A percentile compares a stretch with the other conserved stretches of the same genome.
Evolutionary conservation across 2,329 filamentous ascomycete species (phyloP).

Genomic region (Calonectria hongkongensis): DNA sequence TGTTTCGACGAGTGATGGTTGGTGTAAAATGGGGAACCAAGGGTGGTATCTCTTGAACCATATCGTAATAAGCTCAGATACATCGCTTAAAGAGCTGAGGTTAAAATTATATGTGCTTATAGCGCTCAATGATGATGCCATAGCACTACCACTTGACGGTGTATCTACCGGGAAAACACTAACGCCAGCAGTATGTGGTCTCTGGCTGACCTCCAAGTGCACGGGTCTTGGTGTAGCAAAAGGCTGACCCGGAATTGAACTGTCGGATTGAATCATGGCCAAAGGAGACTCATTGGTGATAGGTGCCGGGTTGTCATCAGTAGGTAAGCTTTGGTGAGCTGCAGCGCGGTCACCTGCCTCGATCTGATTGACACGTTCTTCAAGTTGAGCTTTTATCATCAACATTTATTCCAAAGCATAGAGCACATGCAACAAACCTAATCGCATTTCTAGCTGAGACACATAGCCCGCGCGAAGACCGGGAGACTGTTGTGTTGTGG

Average conservation of each 20-base stretch:
- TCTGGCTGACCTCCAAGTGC: not conserved
- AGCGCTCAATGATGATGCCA: not conserved
- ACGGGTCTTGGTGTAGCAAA: not conserved
- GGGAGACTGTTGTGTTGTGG: not conserved
- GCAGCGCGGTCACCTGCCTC: not conserved
- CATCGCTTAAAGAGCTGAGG: not conserved
- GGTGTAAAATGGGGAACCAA: not conserved
- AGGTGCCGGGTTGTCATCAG: not conserved
- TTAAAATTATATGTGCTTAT: not conserved
- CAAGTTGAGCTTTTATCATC: not conserved
- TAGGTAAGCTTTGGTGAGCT: not conserved
- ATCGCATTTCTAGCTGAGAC: not conserved
- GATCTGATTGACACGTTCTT: not conserved
- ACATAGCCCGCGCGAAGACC: not conserved
- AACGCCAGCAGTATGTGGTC: not conserved
- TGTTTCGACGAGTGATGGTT: not conserved
- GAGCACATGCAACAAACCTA: not conserved
- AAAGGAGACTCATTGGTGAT: not conserved
- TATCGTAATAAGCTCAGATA: not conserved
- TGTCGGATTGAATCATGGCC: not conserved
- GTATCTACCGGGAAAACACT: not conserved
- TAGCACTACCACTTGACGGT: not conserved
- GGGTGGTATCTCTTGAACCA: slow-evolving; percentile 13
- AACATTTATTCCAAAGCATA: not conserved
- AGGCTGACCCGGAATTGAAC: not conserved